Evolutionary conservation across 805 yeast genomes (phyloP), one percentile per base, ranked within the genome.

Genomic region (Jamesozyma lodderae): DNA sequence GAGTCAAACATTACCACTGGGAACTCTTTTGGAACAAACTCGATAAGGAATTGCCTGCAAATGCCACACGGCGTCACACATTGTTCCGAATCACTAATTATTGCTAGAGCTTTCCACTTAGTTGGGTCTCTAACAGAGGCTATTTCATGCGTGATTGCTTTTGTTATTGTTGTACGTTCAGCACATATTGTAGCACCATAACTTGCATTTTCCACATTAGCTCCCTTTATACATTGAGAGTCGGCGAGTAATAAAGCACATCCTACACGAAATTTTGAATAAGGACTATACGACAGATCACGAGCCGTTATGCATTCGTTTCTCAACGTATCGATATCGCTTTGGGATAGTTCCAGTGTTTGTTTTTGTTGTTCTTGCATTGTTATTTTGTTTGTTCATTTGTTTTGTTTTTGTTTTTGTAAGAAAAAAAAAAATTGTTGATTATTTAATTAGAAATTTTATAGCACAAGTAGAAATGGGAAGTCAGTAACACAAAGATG

Each of bases 141-240:
- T 8, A 23, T 14, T 15, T 20, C n/a, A 13, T 11, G 7, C 6
- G 68, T 67, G 6, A 77, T 69, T 0, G 83, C 81, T 30, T 70
- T 69, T 10, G 70, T 68, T 2, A 79, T 66, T 0, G 90, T 78
- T 1, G 81, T 70, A 29, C 87, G 63, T 51, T 82, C 94, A 0
- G 94, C 94, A 56, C 94, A 82, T 18, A 81, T 73, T 1, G 77
- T 70, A 2, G 76, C 88, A 1, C 85, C 94, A 53, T 83, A 88
- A 35, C 92, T 77, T 3, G 96, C 97, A 57, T 90, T 92, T 57
- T 90, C 98, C 20, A 92, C 77, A 49, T 90, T 90, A 29, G 94
- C 94, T 4, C 97, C 98, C 10, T 62, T 53, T 18, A 80, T 62
- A 31, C 55, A 66, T 15, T 63, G 62, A 3, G 15, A 3, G 20